phyloP scores from a whole-genome alignment of 805 yeast genomes.

The Candida chilensis region DNA sequence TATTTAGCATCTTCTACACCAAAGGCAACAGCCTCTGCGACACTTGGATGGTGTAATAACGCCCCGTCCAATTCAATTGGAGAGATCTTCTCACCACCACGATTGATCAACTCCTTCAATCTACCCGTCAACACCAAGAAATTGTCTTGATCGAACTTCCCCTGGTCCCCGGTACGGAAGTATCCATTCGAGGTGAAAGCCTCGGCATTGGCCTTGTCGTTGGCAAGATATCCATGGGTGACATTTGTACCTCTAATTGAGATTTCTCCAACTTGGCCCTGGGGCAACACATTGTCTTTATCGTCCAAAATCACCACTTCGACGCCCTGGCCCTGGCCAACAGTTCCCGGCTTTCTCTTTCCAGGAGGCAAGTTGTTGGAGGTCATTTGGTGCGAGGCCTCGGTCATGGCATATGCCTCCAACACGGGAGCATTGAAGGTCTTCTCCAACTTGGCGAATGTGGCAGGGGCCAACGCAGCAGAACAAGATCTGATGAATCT shows the following conservation, averaged over 20 bases:
- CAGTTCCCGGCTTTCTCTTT: conserved; percentile 59
- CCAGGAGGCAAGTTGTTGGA: conserved; percentile 63
- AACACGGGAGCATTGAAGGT: conserved; percentile 58
- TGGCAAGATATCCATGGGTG: conserved; percentile 64
- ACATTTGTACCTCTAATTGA: conserved; percentile 60
- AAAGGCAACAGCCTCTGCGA: conserved; percentile 62
- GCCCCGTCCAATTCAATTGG: conserved; percentile 64
- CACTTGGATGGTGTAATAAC: conserved; percentile 50
- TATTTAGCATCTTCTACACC: conserved; percentile 61
- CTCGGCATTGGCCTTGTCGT: conserved; percentile 61
- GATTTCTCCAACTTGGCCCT: conserved; percentile 60
- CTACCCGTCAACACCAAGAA: conserved; percentile 59
- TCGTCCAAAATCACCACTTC: conserved; percentile 49
- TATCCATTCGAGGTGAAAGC: conserved; percentile 49
- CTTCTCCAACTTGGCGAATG: conserved; percentile 46
- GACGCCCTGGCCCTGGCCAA: conserved; percentile 67
- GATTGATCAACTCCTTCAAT: conserved; percentile 63
- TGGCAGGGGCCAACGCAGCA: conserved; percentile 59
- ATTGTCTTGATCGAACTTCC: conserved; percentile 49
- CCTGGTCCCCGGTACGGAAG: conserved; percentile 79
- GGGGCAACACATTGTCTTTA: conserved; percentile 32
- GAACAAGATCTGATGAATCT: conserved; percentile 70
- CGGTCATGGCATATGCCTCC: conserved; percentile 79
- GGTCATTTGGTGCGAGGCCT: conserved; percentile 75
- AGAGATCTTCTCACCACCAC: conserved; percentile 74